Base-by-base conservation (phyloP, 371 early-diverging fungal species). In the Mortierella sp. region DNA sequence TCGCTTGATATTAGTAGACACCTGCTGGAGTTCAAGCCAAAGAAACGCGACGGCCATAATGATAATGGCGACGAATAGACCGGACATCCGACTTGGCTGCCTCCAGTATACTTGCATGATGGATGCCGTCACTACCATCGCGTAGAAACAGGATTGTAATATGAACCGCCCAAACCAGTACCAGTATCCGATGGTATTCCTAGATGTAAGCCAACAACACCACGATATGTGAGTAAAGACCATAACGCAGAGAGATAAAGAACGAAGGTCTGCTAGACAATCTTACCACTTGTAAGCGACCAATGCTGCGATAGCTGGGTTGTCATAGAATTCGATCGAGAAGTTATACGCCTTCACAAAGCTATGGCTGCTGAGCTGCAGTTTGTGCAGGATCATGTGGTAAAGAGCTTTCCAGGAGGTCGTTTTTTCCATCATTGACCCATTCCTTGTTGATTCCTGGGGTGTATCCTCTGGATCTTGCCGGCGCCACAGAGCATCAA, bases 231-330 rank as follows among this genome's bases (percentile, higher is more conserved):
- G 63, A 63, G 59, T 69, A 24, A 59, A 16, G 10, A n/a, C 38
- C 10, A 70, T 54, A n/a, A 70, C 5, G 60, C 59, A 24, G 38
- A 38, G 38, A 12, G 12, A 38, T 38, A 38, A 12, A 38, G 12
- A 38, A 12, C 38, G 38, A 38, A 12, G 38, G 12, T 8, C 8
- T 38, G 12, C 12, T 12, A 38, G 38, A 38, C 38, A 38, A 70
- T 34, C 58, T 23, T 54, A 62, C 70, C 63, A 69, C 43, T 69
- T 63, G 38, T 54, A 69, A 16, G 52, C 42, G 2, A 69, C 62
- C 21, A 69, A 41, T 2, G 70, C 70, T 1, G 58, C 49, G 24
- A 69, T 58, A 14, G 63, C 58, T 5, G 63, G 70, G 59, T 69
- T 69, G 27, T 69, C 70, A 48, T 50, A 49, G 30, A 53, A 62